These are phyloP conservation scores for Neoboletus magnificus DNA, from an alignment of 768 basidiomycete genomes.

Conservation along the genomic window DNA sequence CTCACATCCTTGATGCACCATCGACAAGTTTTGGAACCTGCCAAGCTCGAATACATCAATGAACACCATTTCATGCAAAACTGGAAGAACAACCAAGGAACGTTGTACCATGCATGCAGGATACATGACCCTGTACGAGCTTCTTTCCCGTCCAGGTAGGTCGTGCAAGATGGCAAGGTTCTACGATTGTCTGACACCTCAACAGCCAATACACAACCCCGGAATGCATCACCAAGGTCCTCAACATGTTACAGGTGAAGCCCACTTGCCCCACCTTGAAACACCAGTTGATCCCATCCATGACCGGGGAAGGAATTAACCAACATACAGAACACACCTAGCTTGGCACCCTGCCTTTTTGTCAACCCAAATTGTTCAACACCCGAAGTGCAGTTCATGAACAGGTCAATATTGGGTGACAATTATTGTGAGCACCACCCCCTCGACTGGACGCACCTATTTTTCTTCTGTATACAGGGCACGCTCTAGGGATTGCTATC, in stretches of 20 bases:
- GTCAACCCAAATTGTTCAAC: conserved; percentile 57
- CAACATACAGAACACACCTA: conserved; percentile 69
- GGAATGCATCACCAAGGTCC: conserved; percentile 61
- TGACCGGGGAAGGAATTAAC: conserved; percentile 61
- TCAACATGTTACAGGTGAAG: conserved; percentile 57
- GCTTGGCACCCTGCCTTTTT: conserved; percentile 76
- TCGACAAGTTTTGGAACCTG: conserved; percentile 74
- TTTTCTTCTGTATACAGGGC: background rate
- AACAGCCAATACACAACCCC: conserved; percentile 46
- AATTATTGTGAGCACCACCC: conserved; percentile 41
- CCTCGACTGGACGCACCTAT: background rate
- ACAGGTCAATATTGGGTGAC: conserved; percentile 37
- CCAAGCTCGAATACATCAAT: conserved; percentile 84
- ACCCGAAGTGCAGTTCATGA: conserved; percentile 54
- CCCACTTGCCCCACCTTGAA: background rate
- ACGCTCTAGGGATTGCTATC: conserved; percentile 5
- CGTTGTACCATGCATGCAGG: conserved; percentile 51
- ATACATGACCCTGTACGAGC: conserved; percentile 52
- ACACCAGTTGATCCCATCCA: background rate
- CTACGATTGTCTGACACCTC: background rate
- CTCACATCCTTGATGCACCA: conserved; percentile 74
- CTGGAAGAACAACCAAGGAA: conserved; percentile 48
- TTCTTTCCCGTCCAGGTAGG: conserved; percentile 57
- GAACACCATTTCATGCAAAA: conserved; percentile 73
- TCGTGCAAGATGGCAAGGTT: background rate